Base-by-base conservation (phyloP, 2,329 filamentous ascomycete genomes). In the Metarhizium humberi region DNA sequence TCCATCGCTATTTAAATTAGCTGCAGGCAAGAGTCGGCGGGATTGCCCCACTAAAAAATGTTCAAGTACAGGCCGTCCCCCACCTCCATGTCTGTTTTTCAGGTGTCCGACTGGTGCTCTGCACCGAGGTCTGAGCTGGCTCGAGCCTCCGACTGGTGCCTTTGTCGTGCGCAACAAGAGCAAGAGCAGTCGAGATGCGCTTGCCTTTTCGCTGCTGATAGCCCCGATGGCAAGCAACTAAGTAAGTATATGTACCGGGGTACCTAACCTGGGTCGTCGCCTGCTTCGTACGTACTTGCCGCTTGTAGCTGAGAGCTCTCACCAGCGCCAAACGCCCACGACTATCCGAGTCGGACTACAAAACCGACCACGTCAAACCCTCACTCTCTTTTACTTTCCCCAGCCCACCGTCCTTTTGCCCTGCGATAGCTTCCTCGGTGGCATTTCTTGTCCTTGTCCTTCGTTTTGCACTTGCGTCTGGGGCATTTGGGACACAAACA, bases 51-150 rank as follows among this genome's bases (percentile, higher is more conserved):
- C 61, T 60, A 58, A 62, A 54, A 67, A 64, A 65, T 67, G 61
- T 62, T 58, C 67, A 69, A 67, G 65, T 67, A 69, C 43, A 53
- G 59, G 53, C 65, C 59, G 61, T 60, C 61, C 64, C 65, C 67
- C 65, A 18, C 25, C 25, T 11, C 20, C 20, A 25, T 25, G 20
- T 25, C 45, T 29, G 7, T 32, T 29, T 48, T 48, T 34, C 32
- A 34, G 32, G 10, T 7, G 32, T 34, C 32, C 6, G 32, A 34
- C 32, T 34, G 32, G 32, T 25, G 25, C 25, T 34, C 32, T 34
- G 32, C 6, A 34, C 32, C 25, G 25, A 34, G 38, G 38, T 40
- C 38, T 16, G 11, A 40, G 13, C 11, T 11, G 38, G 14, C 13
- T 16, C 13, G 38, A 13, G 8, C 11, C 8, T 40, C 38, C 11